A percentile compares a stretch with the other conserved stretches of the same genome.
phyloP scores from a whole-genome alignment of 805 yeast species.

The Hermanozyma aechmeae region DNA sequence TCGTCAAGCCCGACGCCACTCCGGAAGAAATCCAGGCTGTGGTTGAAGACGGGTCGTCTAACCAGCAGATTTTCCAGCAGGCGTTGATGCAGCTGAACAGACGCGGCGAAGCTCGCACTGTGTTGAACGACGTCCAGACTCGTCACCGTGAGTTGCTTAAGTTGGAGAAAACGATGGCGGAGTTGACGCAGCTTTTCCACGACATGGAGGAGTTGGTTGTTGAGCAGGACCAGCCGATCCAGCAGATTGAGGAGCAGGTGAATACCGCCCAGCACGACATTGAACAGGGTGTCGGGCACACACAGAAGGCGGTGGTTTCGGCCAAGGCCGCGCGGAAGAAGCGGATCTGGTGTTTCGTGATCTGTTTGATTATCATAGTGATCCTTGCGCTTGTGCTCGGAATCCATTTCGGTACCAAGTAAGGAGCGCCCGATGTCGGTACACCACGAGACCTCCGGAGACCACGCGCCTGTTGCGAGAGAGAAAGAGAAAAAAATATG shows the following conservation, averaged over 20 bases:
- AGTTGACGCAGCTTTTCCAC: slow-evolving; percentile 85
- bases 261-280: slow-evolving; percentile 80
- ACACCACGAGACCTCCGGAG: no score
- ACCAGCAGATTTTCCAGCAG: slow-evolving; percentile 90
- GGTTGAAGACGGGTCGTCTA: slow-evolving; percentile 65
- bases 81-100: slow-evolving; percentile 81
- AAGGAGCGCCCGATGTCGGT: no score
- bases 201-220: slow-evolving; percentile 96
- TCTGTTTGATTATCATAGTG: slow-evolving; percentile 47
- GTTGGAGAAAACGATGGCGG: slow-evolving; percentile 93
- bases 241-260: slow-evolving; percentile 74
- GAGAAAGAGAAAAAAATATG: no score
- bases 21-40: slow-evolving; percentile 79
- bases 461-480: no score
- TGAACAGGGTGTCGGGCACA: slow-evolving; percentile 91
- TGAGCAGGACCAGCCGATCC: slow-evolving; percentile 86
- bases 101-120: slow-evolving; percentile 92
- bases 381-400: slow-evolving; percentile 65
- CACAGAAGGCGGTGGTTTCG: slow-evolving; percentile 77
- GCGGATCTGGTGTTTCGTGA: slow-evolving; percentile 77
- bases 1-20: slow-evolving; percentile 80
- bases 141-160: slow-evolving; percentile 92
- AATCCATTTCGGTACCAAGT: slow-evolving; percentile 38
- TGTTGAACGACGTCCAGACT: slow-evolving; percentile 88
- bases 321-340: slow-evolving; percentile 88